Evolutionary conservation across 202 grass and related monocot species (phyloP).

Genomic region (Musa balbisiana): DNA sequence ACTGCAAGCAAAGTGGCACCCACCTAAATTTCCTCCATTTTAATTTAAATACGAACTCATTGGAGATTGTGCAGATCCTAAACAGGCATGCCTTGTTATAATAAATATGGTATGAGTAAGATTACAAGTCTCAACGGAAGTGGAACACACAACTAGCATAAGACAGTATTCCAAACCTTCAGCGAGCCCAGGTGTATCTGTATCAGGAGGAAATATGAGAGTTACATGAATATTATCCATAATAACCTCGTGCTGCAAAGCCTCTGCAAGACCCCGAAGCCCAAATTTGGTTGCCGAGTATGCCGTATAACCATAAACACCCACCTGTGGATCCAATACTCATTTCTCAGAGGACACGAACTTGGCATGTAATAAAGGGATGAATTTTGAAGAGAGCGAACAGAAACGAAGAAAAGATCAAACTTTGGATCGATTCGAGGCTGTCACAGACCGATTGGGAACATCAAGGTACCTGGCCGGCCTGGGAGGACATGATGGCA

Average conservation of each 20-base stretch:
- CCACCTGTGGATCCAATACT: background rate
- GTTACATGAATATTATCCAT: conserved; percentile 5
- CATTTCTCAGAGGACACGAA: background rate
- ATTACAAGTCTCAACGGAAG: background rate
- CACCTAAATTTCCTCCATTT: background rate
- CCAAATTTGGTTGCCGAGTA: conserved; percentile 12
- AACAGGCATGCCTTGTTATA: background rate
- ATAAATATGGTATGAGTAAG: background rate
- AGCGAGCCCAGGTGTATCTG: background rate
- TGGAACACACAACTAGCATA: background rate
- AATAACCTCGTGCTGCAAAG: conserved; percentile 4
- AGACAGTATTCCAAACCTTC: background rate
- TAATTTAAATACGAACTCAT: background rate
- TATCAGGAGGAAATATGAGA: conserved; percentile 10
- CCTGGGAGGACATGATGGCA: conserved; percentile 3
- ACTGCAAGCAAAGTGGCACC: too few species aligned
- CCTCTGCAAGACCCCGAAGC: conserved; percentile 2
- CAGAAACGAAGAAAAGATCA: background rate
- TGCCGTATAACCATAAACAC: conserved; percentile 9
- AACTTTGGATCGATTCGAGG: background rate
- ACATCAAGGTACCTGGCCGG: background rate
- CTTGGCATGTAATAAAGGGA: background rate
- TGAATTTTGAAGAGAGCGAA: background rate
- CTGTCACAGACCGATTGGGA: background rate
- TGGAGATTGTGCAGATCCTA: background rate